Base-by-base conservation (phyloP, 139 green algal species). In the Chlamydomonas incerta region DNA sequence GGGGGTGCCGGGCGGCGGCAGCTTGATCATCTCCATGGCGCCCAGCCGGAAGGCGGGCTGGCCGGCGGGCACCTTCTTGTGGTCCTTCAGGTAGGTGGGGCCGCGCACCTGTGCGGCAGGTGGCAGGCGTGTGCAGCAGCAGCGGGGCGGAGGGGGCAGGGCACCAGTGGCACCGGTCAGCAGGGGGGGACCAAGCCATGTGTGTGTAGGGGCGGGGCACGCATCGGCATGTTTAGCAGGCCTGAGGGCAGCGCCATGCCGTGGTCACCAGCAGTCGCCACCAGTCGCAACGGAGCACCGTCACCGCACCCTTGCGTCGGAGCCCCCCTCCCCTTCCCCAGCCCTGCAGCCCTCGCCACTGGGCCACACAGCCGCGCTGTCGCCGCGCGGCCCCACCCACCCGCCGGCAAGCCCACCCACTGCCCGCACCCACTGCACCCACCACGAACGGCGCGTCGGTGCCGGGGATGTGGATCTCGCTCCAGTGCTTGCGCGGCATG, bases 81-180 rank as follows among this genome's bases (percentile, higher is more conserved):
- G 57, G 81, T 94, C 91, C 60, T 90, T 91, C 8, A 94, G 81
- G 84, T 94, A 94, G 1, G 74, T 90, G 33, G 88, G 55, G 34
- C 89, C 89, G 31, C 91, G 89, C 37, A 94, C 72, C 85, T 81
- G 71, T 17, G 20, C 1, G 63, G 62, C 11, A 34, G 3, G 62
- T 31, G 11, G n/a, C n/a, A n/a, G n/a, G n/a, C 18, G 21, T 28
- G 55, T 28, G 55, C 18, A 62, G 55, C 8, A 23, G 20, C 21
- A 62, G 18, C 20, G 18, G 55, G 55, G n/a, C n/a, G 21, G 20
- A 24, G 21, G 20, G 20, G 13, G 11, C 15, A 58, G 11, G 15
- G 52, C 13, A 15, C 52, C 52, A 58, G 52, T 11, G 52, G 13
- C 52, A 58, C 13, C 13, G 52, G 52, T 58, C 52, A 62, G 21